A percentile compares a stretch with the other conserved stretches of the same genome.
Conservation (phyloP, 345 rosid species). For the Brassica nigra region DNA sequence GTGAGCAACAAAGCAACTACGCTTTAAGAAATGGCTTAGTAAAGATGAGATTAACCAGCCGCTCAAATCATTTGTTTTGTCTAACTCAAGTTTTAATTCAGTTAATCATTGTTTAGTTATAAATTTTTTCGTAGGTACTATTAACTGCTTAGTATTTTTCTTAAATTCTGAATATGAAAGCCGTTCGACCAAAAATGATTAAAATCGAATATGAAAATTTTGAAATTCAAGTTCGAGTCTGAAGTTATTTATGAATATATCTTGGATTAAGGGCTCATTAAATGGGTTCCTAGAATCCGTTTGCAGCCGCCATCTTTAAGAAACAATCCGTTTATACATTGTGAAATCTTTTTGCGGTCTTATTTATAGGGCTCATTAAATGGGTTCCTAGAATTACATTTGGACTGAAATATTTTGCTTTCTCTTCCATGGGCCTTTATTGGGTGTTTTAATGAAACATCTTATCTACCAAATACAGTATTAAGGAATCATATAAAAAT, state of each 20-base stretch:
- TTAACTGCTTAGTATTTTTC: neutral
- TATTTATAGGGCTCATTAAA: neutral
- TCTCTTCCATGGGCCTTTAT: slow-evolving; percentile 6
- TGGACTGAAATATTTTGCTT: neutral
- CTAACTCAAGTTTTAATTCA: neutral
- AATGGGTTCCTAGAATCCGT: neutral
- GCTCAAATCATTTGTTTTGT: neutral
- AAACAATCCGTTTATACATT: too few relatives aligned
- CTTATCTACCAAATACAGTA: neutral
- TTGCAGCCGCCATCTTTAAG: neutral
- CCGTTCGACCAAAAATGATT: neutral
- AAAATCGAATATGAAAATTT: neutral
- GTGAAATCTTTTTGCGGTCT: too few relatives aligned
- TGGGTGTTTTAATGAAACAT: neutral
- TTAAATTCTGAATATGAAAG: neutral
- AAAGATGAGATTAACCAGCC: neutral
- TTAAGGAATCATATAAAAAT: neutral
- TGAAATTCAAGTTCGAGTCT: neutral
- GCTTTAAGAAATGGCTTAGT: neutral
- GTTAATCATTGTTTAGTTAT: neutral
- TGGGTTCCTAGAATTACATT: neutral
- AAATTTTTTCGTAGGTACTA: neutral
- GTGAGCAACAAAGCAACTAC: neutral
- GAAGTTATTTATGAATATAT: neutral
- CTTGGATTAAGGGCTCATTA: neutral